Base-by-base conservation (phyloP, 2,329 filamentous ascomycete genomes). In the Elsinoe arachidis region DNA sequence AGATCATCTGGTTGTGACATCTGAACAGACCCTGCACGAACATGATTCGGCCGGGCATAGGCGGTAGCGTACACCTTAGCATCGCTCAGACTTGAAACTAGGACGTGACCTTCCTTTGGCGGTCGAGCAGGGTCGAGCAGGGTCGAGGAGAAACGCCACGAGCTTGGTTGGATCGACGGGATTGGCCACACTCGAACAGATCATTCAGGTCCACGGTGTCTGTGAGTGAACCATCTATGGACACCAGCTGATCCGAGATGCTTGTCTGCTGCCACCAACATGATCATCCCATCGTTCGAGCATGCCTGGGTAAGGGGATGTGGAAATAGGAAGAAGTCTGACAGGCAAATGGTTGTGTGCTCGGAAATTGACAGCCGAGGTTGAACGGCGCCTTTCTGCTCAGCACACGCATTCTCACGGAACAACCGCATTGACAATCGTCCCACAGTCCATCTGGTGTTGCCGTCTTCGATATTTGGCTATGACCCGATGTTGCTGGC, bases 121-220 rank as follows among this genome's bases (percentile, higher is more conserved):
- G 23, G 23, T 26, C 11, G 6, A 23, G 49, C 17, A 12, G 49
- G 23, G 49, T 34, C 17, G 19, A 53, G 7, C n/a, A 23, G n/a
- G 15, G 30, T 53, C 34, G n/a, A 53, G 38, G 15, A 2, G 15
- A 11, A 6, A 10, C 34, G 17, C 14, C 49, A 53, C 49, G 49
- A 34, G 49, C 49, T 53, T 37, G 49, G 30, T 53, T 53, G 49
- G 34, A 38, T 38, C 49, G 49, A 53, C 34, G 49, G 49, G 49
- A 53, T 53, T 53, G 49, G 49, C 34, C 34, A 44, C 41, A 44
- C 3, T 44, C 19, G 17, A 21, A 44, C 41, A 44, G 41, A 23
- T 23, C 33, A 38, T n/a, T 19, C 46, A 23, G 33, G 46, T 44
- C 23, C 41, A 17, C 23, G 41, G 19, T 17, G 19, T 14, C 21